Evolutionary conservation across 345 rosid species (phyloP).

Genomic region (Cardiospermum halicacabum): DNA sequence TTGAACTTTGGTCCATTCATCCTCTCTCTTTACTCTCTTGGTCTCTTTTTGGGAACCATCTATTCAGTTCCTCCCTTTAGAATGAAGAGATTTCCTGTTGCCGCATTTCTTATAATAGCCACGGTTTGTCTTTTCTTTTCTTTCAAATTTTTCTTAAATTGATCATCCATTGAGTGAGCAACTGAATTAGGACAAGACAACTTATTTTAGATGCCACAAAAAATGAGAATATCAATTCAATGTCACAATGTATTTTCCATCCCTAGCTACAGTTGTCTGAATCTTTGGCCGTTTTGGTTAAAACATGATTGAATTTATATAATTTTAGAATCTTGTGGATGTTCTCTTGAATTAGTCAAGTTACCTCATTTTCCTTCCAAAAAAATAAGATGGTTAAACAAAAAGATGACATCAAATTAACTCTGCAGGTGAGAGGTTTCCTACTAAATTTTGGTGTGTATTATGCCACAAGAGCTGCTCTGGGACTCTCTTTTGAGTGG

Average conservation of each 20-base stretch:
- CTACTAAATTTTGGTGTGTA: conserved; percentile 96
- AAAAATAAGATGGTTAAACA: conserved; percentile 1
- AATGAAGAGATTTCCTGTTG: conserved; percentile 85
- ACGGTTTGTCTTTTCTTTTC: conserved; percentile 41
- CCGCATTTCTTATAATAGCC: conserved; percentile 92
- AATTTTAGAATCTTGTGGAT: not conserved
- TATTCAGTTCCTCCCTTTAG: conserved; percentile 96
- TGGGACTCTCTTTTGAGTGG: conserved; percentile 89
- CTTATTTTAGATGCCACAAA: not conserved
- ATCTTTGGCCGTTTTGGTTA: not conserved
- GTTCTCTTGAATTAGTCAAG: conserved; percentile 2
- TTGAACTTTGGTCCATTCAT: conserved; percentile 82
- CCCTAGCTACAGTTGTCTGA: not conserved
- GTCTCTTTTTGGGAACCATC: conserved; percentile 88
- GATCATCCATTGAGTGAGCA: not conserved
- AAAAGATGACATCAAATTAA: conserved; percentile 9
- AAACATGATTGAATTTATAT: not conserved
- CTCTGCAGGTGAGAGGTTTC: conserved; percentile 81
- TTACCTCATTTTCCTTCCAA: conserved; percentile 2
- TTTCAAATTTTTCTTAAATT: too few relatives aligned
- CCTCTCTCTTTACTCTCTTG: conserved; percentile 70
- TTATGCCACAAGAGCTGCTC: conserved; percentile 88
- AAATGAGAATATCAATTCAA: not conserved
- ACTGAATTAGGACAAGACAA: not conserved
- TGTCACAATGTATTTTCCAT: not conserved